Conservation (phyloP, 176 grass and related monocot species). For the Hyparrhenia diplandra region DNA sequence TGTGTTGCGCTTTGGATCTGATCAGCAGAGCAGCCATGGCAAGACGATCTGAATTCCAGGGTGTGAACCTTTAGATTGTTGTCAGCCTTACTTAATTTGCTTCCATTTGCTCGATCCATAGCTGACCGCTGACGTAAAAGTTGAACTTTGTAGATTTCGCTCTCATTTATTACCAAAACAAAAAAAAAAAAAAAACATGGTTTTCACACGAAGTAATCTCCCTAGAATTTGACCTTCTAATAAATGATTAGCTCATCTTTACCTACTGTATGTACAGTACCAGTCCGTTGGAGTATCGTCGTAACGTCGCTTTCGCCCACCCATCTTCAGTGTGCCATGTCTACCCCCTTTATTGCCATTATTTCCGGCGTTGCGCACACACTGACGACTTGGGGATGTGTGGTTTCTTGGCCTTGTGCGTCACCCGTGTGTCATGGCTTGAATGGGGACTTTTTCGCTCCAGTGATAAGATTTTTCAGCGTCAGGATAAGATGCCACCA, state of each 20-base stretch:
- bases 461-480: constrained; percentile 9
- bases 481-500: background rate
- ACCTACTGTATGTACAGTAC: too few relatives aligned
- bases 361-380: background rate
- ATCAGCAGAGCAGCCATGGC: background rate
- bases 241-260: background rate
- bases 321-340: background rate
- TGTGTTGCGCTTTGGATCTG: constrained; percentile 22
- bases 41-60: background rate
- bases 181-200: background rate
- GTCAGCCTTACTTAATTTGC: background rate
- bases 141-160: background rate
- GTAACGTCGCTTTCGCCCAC: background rate
- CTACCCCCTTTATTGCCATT: background rate
- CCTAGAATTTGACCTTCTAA: background rate
- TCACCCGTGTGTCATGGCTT: background rate
- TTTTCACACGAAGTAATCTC: background rate
- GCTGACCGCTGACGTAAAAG: background rate
- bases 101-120: too few relatives aligned
- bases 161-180: background rate
- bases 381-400: background rate
- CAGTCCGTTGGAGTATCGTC: too few relatives aligned
- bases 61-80: background rate
- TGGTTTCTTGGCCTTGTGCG: background rate
- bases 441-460: background rate